phyloP scores from a whole-genome alignment of 78 protist species.

The Dictyostelium firmibasis region DNA sequence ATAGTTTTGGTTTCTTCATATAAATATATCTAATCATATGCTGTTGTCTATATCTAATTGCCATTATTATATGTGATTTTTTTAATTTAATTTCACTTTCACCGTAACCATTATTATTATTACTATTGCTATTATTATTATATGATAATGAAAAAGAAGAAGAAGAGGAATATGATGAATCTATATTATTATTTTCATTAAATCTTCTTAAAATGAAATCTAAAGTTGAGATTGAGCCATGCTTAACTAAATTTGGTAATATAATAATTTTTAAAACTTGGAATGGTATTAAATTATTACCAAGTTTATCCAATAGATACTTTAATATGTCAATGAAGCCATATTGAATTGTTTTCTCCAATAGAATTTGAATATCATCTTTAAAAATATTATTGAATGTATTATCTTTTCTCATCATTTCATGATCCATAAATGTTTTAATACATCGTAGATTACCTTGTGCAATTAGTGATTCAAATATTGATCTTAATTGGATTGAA shows the following conservation, averaged over 20 bases:
- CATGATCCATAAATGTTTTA: background rate
- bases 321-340: background rate
- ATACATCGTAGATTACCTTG: background rate
- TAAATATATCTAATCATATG: conserved; percentile 3
- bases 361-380: background rate
- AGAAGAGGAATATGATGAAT: background rate
- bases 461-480: background rate
- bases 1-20: background rate
- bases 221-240: conserved; percentile 1
- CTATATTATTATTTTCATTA: background rate
- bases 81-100: background rate
- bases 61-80: background rate
- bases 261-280: background rate
- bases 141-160: too few relatives aligned
- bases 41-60: background rate
- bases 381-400: background rate
- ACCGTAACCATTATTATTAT: background rate
- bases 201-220: background rate
- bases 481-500: background rate
- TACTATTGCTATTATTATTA: background rate
- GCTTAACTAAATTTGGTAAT: background rate
- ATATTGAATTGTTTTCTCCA: conserved; percentile 1
- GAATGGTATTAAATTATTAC: background rate
- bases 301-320: background rate
- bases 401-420: background rate